phyloP scores from a whole-genome alignment of 306 rosid species.

The Amphicarpaea edgeworthii region DNA sequence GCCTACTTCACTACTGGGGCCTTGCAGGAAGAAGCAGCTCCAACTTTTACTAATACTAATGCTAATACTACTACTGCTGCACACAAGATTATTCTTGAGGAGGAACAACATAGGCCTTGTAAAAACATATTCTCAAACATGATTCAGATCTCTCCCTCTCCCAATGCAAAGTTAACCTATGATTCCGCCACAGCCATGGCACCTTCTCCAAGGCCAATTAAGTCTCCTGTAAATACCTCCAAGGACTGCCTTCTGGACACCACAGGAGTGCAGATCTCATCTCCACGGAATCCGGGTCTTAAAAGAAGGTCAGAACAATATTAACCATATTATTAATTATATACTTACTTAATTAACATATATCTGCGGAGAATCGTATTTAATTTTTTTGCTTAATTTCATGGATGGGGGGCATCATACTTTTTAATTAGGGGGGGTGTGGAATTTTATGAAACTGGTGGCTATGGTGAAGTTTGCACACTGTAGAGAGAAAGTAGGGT shows the following conservation, averaged over 20 bases:
- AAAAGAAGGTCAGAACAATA: constrained; percentile 73
- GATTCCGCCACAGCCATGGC: constrained; percentile 41
- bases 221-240: constrained; percentile 51
- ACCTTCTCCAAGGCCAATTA: constrained; percentile 54
- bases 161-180: constrained; percentile 55
- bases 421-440: constrained; percentile 30
- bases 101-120: constrained; percentile 24
- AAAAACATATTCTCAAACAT: constrained; percentile 74
- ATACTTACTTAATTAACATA: constrained; percentile 7
- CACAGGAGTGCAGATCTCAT: constrained; percentile 81
- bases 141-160: constrained; percentile 98
- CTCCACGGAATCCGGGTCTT: constrained; percentile 81
- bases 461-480: not conserved
- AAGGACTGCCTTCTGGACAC: constrained; percentile 58
- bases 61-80: not conserved
- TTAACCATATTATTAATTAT: not conserved
- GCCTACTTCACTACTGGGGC: constrained; percentile 46
- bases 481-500: constrained; percentile 50
- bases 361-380: too few species aligned
- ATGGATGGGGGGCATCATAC: too few species aligned
- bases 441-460: constrained; percentile 8
- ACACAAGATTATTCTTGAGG: constrained; percentile 36
- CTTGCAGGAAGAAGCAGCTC: constrained; percentile 30
- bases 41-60: not conserved
- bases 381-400: too few species aligned